Evolutionary conservation across 306 rosid species (phyloP), one percentile per base, ranked within the genome.

Genomic region (Vigna reflexopilosa): DNA sequence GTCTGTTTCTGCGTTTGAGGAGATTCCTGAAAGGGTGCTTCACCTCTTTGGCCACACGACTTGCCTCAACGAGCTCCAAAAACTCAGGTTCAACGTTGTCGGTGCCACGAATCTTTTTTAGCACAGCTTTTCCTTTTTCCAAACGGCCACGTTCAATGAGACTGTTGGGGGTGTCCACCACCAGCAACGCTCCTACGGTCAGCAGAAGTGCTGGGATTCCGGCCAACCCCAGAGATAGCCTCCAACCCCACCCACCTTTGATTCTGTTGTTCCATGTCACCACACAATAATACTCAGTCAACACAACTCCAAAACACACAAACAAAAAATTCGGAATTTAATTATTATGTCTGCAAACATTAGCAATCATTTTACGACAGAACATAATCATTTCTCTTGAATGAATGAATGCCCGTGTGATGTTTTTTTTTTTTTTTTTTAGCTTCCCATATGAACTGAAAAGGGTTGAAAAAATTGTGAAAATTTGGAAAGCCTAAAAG

Each of bases 221-320:
- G 0, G 98, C 98, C 87, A 95, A 61, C 12, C 99, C 99, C 24
- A 95, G 78, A 9, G 99, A 95, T n/a, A 95, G 28, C 66, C 99
- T 91, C 99, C 99, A 95, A 2, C 99, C 99, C 97, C 97, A 95
- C 52, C 98, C 98, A 1, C 97, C 98, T 56, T 67, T 0, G 51
- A 93, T 93, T 81, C 99, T 95, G 85, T 59, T 40, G 2, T 12
- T 55, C 36, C 66, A 83, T 0, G 17, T 7, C 26, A 71, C 24
- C 62, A 52, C 49, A 49, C 61, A 81, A 17, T 51, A 13, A 11
- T 62, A 8, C 15, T 59, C 19, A 57, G 47, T 62, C 0, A 68
- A 24, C 11, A n/a, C 3, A 1, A 22, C 1, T 14, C 2, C 40
- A 8, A 8, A 1, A 40, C 45, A 40, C 45, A 40, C 0, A 42